These are phyloP conservation scores for Hypoxylon perforatum DNA, from an alignment of 495 filamentous ascomycete species.

Conservation along the genomic window DNA sequence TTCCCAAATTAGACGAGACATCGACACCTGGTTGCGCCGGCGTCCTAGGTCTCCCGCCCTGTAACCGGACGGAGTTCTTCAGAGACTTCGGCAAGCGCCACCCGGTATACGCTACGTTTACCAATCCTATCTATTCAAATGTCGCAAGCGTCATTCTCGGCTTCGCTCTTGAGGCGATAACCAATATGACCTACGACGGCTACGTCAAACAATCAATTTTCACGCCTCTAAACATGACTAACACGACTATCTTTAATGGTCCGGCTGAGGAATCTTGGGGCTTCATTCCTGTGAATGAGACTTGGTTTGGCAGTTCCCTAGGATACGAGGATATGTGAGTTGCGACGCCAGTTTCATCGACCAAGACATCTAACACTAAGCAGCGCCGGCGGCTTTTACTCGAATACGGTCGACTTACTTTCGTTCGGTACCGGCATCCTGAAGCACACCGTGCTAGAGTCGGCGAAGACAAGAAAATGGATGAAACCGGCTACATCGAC, in stretches of 20 bases:
- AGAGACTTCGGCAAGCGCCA: slow-evolving; percentile 48
- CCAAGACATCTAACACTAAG: slow-evolving; percentile 9
- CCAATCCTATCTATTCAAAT: slow-evolving; percentile 56
- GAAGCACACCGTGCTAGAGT: slow-evolving; percentile 54
- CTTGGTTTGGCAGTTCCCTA: slow-evolving; percentile 54
- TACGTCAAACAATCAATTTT: slow-evolving; percentile 51
- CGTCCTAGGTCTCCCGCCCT: slow-evolving; percentile 42
- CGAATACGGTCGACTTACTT: slow-evolving; percentile 63
- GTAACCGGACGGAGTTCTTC: slow-evolving; percentile 50
- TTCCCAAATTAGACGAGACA: slow-evolving; percentile 42
- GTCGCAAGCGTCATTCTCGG: slow-evolving; percentile 52
- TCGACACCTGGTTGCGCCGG: slow-evolving; percentile 48
- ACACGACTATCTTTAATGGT: slow-evolving; percentile 47
- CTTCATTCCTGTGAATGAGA: slow-evolving; percentile 51
- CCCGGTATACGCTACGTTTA: slow-evolving; percentile 50
- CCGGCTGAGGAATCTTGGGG: slow-evolving; percentile 51
- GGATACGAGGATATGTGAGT: slow-evolving; percentile 61
- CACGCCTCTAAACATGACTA: slow-evolving; percentile 54
- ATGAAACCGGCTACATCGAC: slow-evolving; percentile 64
- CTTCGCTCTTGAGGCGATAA: slow-evolving; percentile 52
- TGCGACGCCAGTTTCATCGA: not conserved
- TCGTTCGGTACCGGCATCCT: slow-evolving; percentile 63
- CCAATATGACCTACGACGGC: slow-evolving; percentile 43
- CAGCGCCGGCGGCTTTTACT: slow-evolving; percentile 62
- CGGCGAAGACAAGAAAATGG: slow-evolving; percentile 62